Evolutionary conservation across 2,329 filamentous ascomycete genomes (phyloP).

Genomic region (Aspergillus sclerotialis): DNA sequence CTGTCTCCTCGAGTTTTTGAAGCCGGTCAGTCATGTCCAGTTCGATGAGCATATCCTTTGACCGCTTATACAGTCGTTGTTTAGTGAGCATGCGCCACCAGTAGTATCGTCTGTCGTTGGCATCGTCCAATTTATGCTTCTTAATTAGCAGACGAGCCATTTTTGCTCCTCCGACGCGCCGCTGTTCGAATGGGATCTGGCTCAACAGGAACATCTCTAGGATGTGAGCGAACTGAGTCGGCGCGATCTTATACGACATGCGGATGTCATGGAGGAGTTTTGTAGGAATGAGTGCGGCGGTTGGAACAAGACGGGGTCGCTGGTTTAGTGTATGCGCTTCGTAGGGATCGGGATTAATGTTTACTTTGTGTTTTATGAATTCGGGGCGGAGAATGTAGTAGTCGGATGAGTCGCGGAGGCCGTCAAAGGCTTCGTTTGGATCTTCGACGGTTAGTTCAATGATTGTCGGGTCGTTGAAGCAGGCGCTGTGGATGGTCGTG

Average conservation of each 20-base stretch:
- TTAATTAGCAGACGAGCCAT: conserved; percentile 45
- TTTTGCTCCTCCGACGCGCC: conserved; percentile 43
- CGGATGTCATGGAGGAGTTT: conserved; percentile 45
- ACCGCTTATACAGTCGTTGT: conserved; percentile 55
- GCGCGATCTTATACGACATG: conserved; percentile 49
- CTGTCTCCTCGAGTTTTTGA: conserved; percentile 53
- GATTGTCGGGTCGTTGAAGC: conserved; percentile 60
- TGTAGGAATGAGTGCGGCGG: conserved; percentile 49
- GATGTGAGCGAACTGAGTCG: conserved; percentile 55
- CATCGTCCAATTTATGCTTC: conserved; percentile 41
- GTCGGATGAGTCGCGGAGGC: conserved; percentile 57
- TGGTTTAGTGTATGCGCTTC: conserved; percentile 26
- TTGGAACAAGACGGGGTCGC: conserved; percentile 36
- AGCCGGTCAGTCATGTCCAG: conserved; percentile 51
- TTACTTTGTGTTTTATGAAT: conserved; percentile 41
- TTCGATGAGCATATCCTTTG: conserved; percentile 53
- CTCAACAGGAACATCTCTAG: conserved; percentile 57
- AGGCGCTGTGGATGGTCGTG: conserved; percentile 65
- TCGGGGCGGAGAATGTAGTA: conserved; percentile 49
- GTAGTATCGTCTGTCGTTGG: conserved; percentile 54
- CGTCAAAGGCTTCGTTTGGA: conserved; percentile 66
- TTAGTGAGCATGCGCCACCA: conserved; percentile 61
- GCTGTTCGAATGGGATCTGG: conserved; percentile 44
- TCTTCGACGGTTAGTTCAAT: conserved; percentile 89
- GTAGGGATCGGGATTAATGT: conserved; percentile 40